phyloP scores from a whole-genome alignment of 2,329 filamentous ascomycete genomes.

The Aspergillus sp. region DNA sequence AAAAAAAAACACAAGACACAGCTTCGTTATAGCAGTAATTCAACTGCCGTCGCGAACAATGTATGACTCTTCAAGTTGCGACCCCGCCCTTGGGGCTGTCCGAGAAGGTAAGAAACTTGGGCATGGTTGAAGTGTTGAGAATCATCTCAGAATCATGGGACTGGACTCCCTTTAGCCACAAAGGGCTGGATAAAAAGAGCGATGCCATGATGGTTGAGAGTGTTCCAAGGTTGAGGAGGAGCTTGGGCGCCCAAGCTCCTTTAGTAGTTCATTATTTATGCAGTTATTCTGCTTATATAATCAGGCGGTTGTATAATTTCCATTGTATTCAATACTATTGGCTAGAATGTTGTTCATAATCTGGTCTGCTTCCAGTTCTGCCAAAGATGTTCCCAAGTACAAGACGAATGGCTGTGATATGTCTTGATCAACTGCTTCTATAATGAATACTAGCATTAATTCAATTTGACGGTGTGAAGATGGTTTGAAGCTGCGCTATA shows the following conservation, averaged over 20 bases:
- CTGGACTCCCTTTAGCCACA: constrained; percentile 15
- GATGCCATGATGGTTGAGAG: constrained; percentile 25
- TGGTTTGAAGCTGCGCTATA: too few relatives aligned
- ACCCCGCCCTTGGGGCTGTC: constrained; percentile 36
- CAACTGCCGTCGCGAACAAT: constrained; percentile 21
- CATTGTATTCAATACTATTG: background rate
- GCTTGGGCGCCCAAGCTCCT: background rate
- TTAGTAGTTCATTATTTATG: constrained; percentile 1
- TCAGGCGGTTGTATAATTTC: background rate
- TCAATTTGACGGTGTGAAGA: too few relatives aligned
- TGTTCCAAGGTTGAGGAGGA: background rate
- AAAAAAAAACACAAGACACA: background rate
- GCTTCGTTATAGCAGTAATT: constrained; percentile 15
- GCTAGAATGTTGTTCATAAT: background rate
- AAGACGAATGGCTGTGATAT: too few relatives aligned
- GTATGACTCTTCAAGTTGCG: constrained; percentile 23
- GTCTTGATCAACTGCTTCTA: too few relatives aligned
- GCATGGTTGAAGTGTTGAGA: constrained; percentile 6
- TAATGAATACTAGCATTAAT: too few relatives aligned
- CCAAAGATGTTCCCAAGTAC: too few relatives aligned
- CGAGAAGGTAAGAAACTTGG: constrained; percentile 7
- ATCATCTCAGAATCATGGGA: constrained; percentile 3
- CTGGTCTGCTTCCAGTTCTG: too few relatives aligned
- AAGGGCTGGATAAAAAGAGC: constrained; percentile 17
- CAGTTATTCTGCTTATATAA: constrained; percentile 21